Percentiles rank a stretch among this genome's conserved stretches.
These are phyloP conservation scores for Chlorella sorokiniana DNA, from an alignment of 139 green algal genomes.

Conservation along the genomic window DNA sequence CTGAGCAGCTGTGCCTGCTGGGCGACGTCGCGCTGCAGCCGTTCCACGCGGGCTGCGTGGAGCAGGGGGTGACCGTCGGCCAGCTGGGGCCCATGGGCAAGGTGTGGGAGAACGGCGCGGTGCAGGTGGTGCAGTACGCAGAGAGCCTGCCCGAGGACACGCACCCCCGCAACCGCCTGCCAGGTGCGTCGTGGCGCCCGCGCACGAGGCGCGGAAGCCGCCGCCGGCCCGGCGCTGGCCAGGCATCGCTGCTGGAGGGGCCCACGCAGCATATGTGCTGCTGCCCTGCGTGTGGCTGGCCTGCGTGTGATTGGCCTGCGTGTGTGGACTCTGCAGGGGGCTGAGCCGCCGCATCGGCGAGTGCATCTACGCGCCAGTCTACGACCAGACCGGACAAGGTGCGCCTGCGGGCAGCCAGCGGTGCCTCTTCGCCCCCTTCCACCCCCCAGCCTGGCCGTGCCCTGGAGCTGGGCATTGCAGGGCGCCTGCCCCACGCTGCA, in stretches of 20 bases:
- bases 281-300: too few species aligned
- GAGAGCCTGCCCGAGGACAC: slow-evolving; percentile 28
- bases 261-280: too few species aligned
- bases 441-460: too few species aligned
- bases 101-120: slow-evolving; percentile 46
- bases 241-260: background rate
- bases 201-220: too few species aligned
- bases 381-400: slow-evolving; percentile 31
- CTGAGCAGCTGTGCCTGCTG: slow-evolving; percentile 43
- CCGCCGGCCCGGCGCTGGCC: background rate
- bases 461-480: too few species aligned
- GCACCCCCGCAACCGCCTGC: slow-evolving; percentile 41
- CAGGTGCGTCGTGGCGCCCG: background rate
- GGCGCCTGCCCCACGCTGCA: too few species aligned
- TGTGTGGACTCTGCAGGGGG: background rate
- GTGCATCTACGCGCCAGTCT: slow-evolving; percentile 47
- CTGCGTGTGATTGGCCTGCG: background rate
- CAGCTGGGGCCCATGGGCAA: slow-evolving; percentile 49
- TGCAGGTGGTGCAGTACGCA: slow-evolving; percentile 45
- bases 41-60: slow-evolving; percentile 35
- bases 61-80: background rate
- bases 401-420: background rate
- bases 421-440: background rate
- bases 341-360: slow-evolving; percentile 15
- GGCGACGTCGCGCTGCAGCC: slow-evolving; percentile 5